Conservation (phyloP, 441 rosid species). For the Populus hybrid region DNA sequence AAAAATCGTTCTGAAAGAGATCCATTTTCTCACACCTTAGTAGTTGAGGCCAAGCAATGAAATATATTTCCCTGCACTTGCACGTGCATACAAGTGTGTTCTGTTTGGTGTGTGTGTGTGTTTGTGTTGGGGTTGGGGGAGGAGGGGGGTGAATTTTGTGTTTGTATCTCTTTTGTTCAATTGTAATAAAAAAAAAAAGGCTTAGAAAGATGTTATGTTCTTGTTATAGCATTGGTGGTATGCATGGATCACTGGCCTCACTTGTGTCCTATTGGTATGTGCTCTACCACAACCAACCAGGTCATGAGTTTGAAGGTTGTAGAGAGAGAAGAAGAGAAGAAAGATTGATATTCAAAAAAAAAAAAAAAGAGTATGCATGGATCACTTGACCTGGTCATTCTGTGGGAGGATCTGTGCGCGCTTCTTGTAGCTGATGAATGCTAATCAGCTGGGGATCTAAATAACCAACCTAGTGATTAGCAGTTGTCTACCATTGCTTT, state of each 20-base stretch:
- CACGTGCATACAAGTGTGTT: neutral
- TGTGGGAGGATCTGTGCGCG: neutral
- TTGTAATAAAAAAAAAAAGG: neutral
- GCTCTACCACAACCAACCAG: no score
- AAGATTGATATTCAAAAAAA: no score
- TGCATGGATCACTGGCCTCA: no score
- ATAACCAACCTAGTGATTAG: neutral
- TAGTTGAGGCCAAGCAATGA: neutral
- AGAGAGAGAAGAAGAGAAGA: no score
- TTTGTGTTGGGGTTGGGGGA: no score
- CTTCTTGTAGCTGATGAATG: conserved; percentile 1
- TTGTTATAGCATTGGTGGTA: neutral
- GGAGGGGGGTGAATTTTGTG: neutral
- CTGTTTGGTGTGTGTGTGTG: no score
- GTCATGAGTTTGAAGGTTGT: no score
- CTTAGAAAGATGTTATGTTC: neutral
- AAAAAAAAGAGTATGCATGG: no score
- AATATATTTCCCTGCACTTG: neutral
- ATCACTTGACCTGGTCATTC: neutral
- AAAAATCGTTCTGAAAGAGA: neutral
- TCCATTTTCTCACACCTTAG: neutral
- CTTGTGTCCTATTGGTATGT: no score
- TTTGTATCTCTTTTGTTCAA: neutral
- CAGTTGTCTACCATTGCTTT: neutral
- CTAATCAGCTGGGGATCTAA: neutral